Base-by-base conservation (phyloP, 768 basidiomycete genomes). In the Suillus hirtellus region DNA sequence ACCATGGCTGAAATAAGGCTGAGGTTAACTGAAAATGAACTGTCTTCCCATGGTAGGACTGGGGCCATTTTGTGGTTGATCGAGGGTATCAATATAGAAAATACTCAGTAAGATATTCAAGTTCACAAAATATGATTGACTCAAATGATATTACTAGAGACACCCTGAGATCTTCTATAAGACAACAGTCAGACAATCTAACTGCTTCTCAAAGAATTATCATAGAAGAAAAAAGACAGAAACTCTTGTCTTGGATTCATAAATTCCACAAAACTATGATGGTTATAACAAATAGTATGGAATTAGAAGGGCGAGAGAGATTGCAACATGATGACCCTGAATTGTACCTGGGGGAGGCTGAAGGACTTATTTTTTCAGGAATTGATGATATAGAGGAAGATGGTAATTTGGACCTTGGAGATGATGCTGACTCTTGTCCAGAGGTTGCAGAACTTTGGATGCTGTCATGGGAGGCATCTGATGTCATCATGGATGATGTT, bases 401-500 rank as follows among this genome's bases (percentile, higher is more conserved):
- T 0, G 1, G 37, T 27, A 8, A 12, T 38, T 21, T 34, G 15
- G 60, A 61, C 24, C 19, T 43, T 2, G 11, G 15, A 0, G 59
- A 27, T 4, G 9, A n/a, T 24, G 12, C 49, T 27, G 35, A 50
- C 44, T 31, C 43, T 12, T 0, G 19, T 50, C 31, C 43, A 15
- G 49, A 27, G 34, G 60, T 50, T 17, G 15, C 49, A 14, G 49
- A 46, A 24, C 38, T 58, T 19, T 62, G 61, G 61, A 62, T 65
- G 47, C 60, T 55, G 4, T 65, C 61, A 21, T 62, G 54, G 40
- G 44, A 34, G 8, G 54, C 27, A 11, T 19, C 47, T 27, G 17
- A 12, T 27, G 34, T 0, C 34, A 2, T 27, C 27, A 27, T 27
- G 27, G 2, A 27, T 27, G 27, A 27, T 27, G 27, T 27, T 27